A percentile compares a stretch with the other conserved stretches of the same genome.
Conservation (phyloP, 164 flowering plant genomes). For the Cinnamomum chago region DNA sequence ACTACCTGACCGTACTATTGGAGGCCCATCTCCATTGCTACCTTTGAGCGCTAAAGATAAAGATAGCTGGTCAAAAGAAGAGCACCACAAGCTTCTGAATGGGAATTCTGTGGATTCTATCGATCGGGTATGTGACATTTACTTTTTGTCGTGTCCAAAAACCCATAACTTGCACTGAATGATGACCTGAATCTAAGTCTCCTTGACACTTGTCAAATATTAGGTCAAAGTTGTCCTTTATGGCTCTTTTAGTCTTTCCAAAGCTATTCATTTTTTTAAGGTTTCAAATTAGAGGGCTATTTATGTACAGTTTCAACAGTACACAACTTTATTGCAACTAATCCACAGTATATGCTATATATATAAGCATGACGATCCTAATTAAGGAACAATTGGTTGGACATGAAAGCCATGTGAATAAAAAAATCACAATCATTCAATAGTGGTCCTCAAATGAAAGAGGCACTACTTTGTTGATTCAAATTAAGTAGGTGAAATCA, state of each 20-base stretch:
- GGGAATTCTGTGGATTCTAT: conserved; percentile 72
- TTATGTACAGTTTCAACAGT: background rate
- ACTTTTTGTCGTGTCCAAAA: background rate
- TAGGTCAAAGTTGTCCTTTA: background rate
- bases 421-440: too few species aligned
- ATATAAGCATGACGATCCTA: too few species aligned
- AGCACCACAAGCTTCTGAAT: conserved; percentile 70
- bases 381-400: too few species aligned
- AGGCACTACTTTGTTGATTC: too few species aligned
- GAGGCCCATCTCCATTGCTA: conserved; percentile 35
- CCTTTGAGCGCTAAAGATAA: conserved; percentile 72
- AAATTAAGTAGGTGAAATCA: too few species aligned
- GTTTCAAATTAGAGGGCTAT: background rate
- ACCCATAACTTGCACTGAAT: too few species aligned
- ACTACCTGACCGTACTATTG: conserved; percentile 70
- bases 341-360: too few species aligned
- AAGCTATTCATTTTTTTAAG: background rate
- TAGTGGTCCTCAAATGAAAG: too few species aligned
- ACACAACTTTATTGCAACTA: too few species aligned
- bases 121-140: conserved; percentile 55
- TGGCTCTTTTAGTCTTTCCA: background rate
- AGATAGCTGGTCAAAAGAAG: conserved; percentile 65
- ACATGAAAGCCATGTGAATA: too few species aligned
- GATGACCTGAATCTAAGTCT: background rate
- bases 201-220: background rate